Evolutionary conservation across 1,139 yeast genomes (phyloP), one percentile per base, ranked within the genome.

Genomic region (Petasospora fabianii): DNA sequence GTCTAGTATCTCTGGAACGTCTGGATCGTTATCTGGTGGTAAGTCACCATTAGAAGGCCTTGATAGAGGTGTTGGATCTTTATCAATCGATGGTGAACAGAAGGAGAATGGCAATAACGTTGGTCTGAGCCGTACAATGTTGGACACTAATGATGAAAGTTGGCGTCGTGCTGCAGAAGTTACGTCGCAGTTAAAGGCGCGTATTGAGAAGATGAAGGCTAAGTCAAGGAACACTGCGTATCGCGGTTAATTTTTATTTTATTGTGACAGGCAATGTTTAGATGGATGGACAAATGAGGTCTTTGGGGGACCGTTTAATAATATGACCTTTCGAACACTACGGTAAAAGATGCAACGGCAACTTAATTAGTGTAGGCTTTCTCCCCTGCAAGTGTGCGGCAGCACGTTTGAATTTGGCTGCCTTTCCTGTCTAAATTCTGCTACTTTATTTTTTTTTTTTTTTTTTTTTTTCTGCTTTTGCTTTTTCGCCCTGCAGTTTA

Each of bases 131-230:
- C 7, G 36, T 20, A 12, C 41, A 18, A 27, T 39, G 66, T 35
- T 41, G 73, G 64, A 70, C 29, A 47, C 55, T 14, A 73, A 71
- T 38, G 86, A 80, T 50, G 95, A 84, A 43, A 79, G 83, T 51
- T 88, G 96, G 96, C 77, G 75, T 54, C 74, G 92, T 37, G 96
- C 96, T 0, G 92, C 94, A 0, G 95, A 85, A 50, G 94, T 87
- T 12, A 88, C 97, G 1, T 77, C 79, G 13, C 94, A 84, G 59
- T 70, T 85, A 56, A 84, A 84, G 58, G 95, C 88, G 1, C 67
- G 96, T 49, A 88, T 90, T 35, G 95, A 86, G 59, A 82, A 84
- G 61, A 87, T 88, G 96, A 84, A 82, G 58, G 86, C 86, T 13
- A 69, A 79, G 41, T 66, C 80, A 3, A 60, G 77, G 45, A 41